Base-by-base conservation (phyloP, 371 early-diverging fungal genomes). In the Mucor ambiguus region DNA sequence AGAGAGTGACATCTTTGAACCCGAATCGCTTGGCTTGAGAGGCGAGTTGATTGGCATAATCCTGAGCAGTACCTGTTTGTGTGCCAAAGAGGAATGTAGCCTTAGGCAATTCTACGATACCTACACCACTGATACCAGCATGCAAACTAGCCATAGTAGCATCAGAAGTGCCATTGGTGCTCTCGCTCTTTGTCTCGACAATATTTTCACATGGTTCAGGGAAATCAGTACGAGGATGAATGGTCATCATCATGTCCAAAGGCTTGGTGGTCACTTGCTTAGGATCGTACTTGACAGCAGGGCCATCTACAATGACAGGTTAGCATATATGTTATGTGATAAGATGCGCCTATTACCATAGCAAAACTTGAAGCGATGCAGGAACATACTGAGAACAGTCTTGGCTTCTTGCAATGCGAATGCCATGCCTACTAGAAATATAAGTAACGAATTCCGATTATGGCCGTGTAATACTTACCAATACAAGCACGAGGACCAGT, bases 361-460 rank as follows among this genome's bases (percentile, higher is more conserved):
- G 32, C 20, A 28, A 46, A 82, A 80, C 16, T 80, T 71, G 56
- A 74, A 82, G 16, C 72, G 69, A 44, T 76, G 74, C 38, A 82
- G 60, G n/a, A 72, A 32, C 83, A 80, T 82, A 12, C 80, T 75
- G 29, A 85, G 54, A 5, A 83, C 85, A 2, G 82, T 79, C 55
- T 82, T 83, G 26, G 81, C 83, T 69, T 87, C 87, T 73, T 84
- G 82, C 6, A 84, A 64, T 12, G 87, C 84, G 66, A 87, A 84
- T 18, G 54, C 63, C 63, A 62, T 62, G 20, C 63, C 54, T 60
- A 26, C 16, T 6, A 14, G 18, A 14, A 4, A 41, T 18, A 16
- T 22, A 8, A 28, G 8, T 54, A 54, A 29, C 11, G 4, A 24
- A 20, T 12, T 7, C 12, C 12, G 3, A 3, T 12, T 7, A 35